Conservation (phyloP, 768 basidiomycete species). For the Favolaschia claudopus region DNA sequence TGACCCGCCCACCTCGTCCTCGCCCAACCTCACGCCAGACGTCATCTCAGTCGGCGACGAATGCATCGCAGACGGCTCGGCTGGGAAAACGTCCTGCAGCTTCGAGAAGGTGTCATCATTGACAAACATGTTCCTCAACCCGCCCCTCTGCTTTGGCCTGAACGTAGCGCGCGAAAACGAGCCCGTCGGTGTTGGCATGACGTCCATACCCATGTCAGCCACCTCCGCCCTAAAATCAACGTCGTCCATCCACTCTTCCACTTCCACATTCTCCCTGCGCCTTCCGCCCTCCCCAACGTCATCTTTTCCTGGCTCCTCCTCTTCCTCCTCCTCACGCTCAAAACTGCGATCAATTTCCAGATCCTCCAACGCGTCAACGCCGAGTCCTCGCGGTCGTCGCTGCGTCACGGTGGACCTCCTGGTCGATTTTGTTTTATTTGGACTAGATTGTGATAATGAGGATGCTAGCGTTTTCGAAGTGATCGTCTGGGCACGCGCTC, state of each 20-base stretch:
- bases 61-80: not conserved
- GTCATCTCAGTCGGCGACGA: too few species aligned
- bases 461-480: too few species aligned
- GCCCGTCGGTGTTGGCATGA: not conserved
- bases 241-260: conserved; percentile 12
- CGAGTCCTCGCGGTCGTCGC: not conserved
- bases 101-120: too few species aligned
- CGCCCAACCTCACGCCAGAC: too few species aligned
- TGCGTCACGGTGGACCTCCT: not conserved
- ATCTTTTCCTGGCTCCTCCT: not conserved
- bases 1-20: too few species aligned
- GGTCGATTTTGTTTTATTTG: too few species aligned
- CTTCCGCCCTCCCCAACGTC: not conserved
- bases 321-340: not conserved
- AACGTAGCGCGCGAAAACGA: not conserved
- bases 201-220: not conserved
- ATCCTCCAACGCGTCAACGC: not conserved
- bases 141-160: not conserved
- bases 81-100: too few species aligned
- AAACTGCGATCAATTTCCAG: too few species aligned
- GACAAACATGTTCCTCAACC: too few species aligned
- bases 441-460: too few species aligned
- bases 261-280: not conserved
- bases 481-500: too few species aligned
- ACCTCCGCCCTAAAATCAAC: conserved; percentile 7